Evolutionary conservation across 1,139 yeast species (phyloP).

Genomic region (Candida sojae): DNA sequence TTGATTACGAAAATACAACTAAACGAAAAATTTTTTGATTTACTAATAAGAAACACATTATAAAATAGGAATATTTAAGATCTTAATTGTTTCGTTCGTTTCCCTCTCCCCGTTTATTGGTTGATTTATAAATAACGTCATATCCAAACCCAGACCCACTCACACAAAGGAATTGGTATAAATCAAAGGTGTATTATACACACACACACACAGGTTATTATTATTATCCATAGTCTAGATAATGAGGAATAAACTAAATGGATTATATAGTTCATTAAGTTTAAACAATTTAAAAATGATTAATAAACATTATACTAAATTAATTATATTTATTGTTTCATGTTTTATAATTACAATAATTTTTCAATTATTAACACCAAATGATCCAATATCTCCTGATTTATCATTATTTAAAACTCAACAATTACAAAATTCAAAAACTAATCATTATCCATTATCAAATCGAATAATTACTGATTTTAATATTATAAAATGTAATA

Average conservation of each 20-base stretch:
- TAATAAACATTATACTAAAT: conserved; percentile 11
- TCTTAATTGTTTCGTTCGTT: no score
- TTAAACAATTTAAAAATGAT: conserved; percentile 3
- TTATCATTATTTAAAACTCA: conserved; percentile 5
- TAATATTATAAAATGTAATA: conserved; percentile 11
- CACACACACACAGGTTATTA: no score
- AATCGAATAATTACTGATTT: conserved; percentile 12
- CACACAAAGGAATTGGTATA: no score
- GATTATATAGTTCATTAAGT: neutral
- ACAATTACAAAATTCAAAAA: conserved; percentile 1
- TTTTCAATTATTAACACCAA: neutral
- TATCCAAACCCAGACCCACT: no score
- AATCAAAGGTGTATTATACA: no score
- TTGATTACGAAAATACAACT: no score
- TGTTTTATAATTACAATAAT: neutral
- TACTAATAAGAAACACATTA: no score
- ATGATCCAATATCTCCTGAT: conserved; percentile 3
- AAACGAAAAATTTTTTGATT: no score
- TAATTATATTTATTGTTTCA: conserved; percentile 1
- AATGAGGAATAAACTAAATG: neutral
- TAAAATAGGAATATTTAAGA: no score
- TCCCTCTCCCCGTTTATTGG: no score
- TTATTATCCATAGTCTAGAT: neutral
- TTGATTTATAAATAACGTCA: no score
- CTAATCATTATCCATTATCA: neutral